Percentiles rank a stretch among this genome's conserved stretches.
Evolutionary conservation across 73 alveolate species (phyloP).

Genomic region (Symbiodinium pilosum): DNA sequence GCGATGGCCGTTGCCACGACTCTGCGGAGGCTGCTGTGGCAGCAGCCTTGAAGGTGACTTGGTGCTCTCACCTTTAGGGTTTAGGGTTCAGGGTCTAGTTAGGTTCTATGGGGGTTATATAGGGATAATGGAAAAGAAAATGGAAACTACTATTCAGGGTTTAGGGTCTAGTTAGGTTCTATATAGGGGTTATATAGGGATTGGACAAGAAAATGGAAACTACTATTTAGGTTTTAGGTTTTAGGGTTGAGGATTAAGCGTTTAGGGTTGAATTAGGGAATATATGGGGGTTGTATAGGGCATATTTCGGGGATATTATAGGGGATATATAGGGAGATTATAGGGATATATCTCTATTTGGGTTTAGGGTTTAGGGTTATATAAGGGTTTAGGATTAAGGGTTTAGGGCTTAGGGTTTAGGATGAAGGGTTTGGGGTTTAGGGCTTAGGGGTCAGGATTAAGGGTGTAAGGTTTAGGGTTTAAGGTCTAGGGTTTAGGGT

Average conservation of each 20-base stretch:
- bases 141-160: too few relatives aligned
- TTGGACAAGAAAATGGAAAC: too few relatives aligned
- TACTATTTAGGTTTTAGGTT: too few relatives aligned
- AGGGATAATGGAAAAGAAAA: too few relatives aligned
- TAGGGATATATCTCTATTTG: too few relatives aligned
- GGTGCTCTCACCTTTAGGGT: not conserved
- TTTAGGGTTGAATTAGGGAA: too few relatives aligned
- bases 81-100: not conserved
- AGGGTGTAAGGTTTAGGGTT: not conserved
- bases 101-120: not conserved
- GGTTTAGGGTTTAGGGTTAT: not conserved
- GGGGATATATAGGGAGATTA: too few relatives aligned
- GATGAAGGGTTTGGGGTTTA: not conserved
- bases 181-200: too few relatives aligned
- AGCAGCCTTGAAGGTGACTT: not conserved
- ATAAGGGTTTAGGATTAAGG: not conserved
- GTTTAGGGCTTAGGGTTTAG: not conserved
- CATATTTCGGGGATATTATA: too few relatives aligned
- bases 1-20: constrained; percentile 12
- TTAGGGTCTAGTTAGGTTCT: too few relatives aligned
- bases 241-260: too few relatives aligned
- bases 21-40: not conserved
- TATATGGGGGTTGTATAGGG: too few relatives aligned
- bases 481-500: not conserved
- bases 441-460: not conserved